Base-by-base conservation (phyloP, 139 green algal genomes). In the Coelastrella sp. region DNA sequence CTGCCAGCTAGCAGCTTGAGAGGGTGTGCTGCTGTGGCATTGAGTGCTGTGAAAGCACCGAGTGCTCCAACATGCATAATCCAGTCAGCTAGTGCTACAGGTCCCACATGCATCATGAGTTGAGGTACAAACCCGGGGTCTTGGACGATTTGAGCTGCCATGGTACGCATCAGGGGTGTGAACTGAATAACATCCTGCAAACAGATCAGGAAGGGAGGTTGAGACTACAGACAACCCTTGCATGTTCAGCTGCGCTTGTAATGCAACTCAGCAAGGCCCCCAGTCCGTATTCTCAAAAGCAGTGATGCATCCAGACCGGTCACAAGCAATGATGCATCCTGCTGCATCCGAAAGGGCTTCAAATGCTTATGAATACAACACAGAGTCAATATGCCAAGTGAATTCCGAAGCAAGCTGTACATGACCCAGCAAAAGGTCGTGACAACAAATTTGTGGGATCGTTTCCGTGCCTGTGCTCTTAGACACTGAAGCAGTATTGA, bases 161-260 rank as follows among this genome's bases (percentile, higher is more conserved):
- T 77, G 32, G 90, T 93, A 56, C 54, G 79, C 80, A 90, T 85
- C 82, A 99, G 93, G 4, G 94, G 94, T 0, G 81, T 78, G 81
- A 97, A 97, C 92, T 97, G 94, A 16, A 98, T 94, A 11, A 99
- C 96, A 85, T 99, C 97, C 92, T 98, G 94, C 20, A 76, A 10
- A 14, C 11, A 71, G 11, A 13, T 71, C 61, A 71, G 61, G 61
- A 7, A 68, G n/a, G n/a, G n/a, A n/a, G n/a, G n/a, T n/a, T n/a
- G n/a, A n/a, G n/a, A n/a, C n/a, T n/a, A n/a, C n/a, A n/a, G n/a
- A n/a, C 32, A 47, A 47, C 32, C 32, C 1, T 47, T 47, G 32
- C 32, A 47, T 47, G 32, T 47, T 2, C 0, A 47, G 32, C 32
- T 47, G 32, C 14, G 61, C 61, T 71, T 2, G 61, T 13, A 71